A percentile compares a stretch with the other conserved stretches of the same genome.
Conservation (phyloP, 768 basidiomycete genomes). For the Sutorius australiensis region DNA sequence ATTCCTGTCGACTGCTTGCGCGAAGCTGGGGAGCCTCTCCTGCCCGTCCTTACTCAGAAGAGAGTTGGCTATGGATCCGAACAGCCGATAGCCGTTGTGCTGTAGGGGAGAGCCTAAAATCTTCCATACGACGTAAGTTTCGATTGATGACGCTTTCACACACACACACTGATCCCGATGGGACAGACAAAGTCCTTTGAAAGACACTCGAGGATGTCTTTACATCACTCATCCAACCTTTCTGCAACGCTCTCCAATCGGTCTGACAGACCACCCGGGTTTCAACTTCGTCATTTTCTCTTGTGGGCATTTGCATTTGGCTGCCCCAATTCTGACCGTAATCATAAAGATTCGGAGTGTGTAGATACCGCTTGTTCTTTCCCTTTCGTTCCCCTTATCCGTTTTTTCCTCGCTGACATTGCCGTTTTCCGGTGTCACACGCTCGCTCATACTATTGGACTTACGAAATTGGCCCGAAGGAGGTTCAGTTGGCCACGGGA, state of each 20-base stretch:
- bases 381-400: background rate
- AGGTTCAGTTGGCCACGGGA: background rate
- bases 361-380: constrained; percentile 13
- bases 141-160: background rate
- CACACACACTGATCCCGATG: background rate
- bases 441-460: background rate
- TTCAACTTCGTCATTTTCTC: background rate
- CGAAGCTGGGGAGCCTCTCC: constrained; percentile 42
- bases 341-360: constrained; percentile 6
- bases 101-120: background rate
- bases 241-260: background rate
- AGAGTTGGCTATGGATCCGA: constrained; percentile 35
- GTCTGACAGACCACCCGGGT: background rate
- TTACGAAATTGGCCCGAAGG: background rate
- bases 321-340: background rate
- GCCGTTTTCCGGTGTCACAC: background rate
- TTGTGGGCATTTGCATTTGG: background rate
- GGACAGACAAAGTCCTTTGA: background rate
- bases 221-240: background rate
- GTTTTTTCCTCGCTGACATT: background rate
- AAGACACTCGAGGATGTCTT: background rate
- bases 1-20: constrained; percentile 72
- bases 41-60: constrained; percentile 48
- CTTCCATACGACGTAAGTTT: constrained; percentile 2
- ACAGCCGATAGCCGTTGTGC: background rate